These are phyloP conservation scores for Vanrija sp. DNA, from an alignment of 1,284 basidiomycete species.

Conservation along the genomic window DNA sequence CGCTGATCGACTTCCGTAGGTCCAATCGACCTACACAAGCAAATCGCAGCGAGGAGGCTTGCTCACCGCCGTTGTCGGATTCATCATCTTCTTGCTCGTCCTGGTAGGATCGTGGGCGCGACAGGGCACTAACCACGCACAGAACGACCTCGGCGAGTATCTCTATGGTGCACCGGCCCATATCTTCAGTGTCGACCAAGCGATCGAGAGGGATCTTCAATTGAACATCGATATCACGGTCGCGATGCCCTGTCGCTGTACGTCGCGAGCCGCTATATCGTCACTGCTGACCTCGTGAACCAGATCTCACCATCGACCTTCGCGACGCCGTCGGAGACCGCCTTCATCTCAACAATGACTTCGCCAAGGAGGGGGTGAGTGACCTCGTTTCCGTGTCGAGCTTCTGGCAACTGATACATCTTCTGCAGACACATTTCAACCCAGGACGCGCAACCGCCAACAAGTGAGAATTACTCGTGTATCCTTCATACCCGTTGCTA, in stretches of 20 bases:
- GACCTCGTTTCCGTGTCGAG: not conserved
- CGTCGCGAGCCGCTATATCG: constrained; percentile 44
- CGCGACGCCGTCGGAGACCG: constrained; percentile 89
- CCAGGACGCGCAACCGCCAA: constrained; percentile 72
- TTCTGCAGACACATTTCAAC: constrained; percentile 69
- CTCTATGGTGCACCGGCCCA: constrained; percentile 87
- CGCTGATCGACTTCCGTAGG: constrained; percentile 30
- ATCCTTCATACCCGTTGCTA: not conserved
- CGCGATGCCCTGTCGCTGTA: constrained; percentile 87
- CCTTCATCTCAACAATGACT: constrained; percentile 74
- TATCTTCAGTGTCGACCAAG: constrained; percentile 74
- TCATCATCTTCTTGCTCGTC: constrained; percentile 57
- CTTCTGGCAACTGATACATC: not conserved
- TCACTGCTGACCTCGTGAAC: not conserved
- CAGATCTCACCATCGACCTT: constrained; percentile 81
- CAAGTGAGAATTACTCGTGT: constrained; percentile 51
- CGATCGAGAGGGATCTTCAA: constrained; percentile 61
- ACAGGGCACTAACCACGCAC: constrained; percentile 40
- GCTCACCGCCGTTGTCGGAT: constrained; percentile 71
- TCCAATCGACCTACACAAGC: constrained; percentile 80
- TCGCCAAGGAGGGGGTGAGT: constrained; percentile 79
- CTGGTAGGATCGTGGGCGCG: constrained; percentile 24
- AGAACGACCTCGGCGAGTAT: constrained; percentile 85
- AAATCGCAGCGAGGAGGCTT: constrained; percentile 82
- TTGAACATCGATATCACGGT: constrained; percentile 87